Evolutionary conservation across 2,329 filamentous ascomycete genomes (phyloP), one percentile per base, ranked within the genome.

Genomic region (Fusarium tricinctum): DNA sequence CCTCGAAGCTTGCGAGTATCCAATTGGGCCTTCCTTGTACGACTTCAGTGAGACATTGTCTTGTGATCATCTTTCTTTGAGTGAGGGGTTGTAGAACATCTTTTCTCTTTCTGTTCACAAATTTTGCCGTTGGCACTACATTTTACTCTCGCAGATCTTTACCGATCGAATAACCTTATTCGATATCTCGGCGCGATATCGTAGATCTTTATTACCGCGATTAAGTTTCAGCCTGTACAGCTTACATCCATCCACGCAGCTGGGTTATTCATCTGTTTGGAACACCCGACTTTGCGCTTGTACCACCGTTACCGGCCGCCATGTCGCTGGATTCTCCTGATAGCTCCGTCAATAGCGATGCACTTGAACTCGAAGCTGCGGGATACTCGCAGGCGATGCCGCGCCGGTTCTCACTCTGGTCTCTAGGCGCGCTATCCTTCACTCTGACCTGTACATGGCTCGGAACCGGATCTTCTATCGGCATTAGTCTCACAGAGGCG

Each of bases 401-500:
- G 13, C 69, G 76, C 0, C 74, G 72, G 12, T 77, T 77, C 57
- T 76, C 75, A 4, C 50, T 71, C 1, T 71, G 68, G 55, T 74
- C 73, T 7, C 26, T 77, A 0, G 64, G 69, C 0, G 73, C 75
- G 8, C 42, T 77, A 2, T 76, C 75, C 0, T 77, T 76, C 39
- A 75, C 75, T 1, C 13, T 77, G 30, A 77, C 74, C 5, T 76
- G 74, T 14, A 77, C 75, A 3, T 77, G 75, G 76, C 65, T 74
- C 6, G 75, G 76, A 8, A 70, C 73, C 1, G 76, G 75, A 12
- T 72, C 73, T 1, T 76, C 74, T 0, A 58, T 77, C 10, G 75
- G 75, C 6, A 75, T 74, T 13, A 71, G 68, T 23, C 40, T 77
- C 2, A 72, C 70, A 0, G 75, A 77, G 20, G 69, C 73, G 0